Evolutionary conservation across 192 early-diverging fungal genomes (phyloP), one percentile per base, ranked within the genome.

Genomic region (Phlyctochytrium planicorne): DNA sequence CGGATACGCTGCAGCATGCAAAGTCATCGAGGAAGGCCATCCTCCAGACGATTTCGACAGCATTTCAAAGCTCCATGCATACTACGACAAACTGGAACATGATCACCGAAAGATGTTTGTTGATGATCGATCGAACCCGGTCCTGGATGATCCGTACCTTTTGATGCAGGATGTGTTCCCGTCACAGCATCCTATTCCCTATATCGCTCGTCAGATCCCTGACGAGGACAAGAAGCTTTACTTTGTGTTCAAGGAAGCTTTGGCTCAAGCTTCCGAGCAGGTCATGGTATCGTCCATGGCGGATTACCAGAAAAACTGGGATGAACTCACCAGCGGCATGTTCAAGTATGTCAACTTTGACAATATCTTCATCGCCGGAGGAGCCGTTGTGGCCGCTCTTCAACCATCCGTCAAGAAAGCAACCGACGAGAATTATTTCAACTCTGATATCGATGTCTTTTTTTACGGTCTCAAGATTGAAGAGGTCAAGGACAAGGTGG

Each of bases 391-490:
- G 1, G 66, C 66, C 23, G 66, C 66, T 4, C 29, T 67, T 24
- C 66, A 67, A 59, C 66, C 66, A 14, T 37, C 53, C 30, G 30
- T 64, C 0, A 20, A 64, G 20, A 57, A 30, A 30, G 31, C 20
- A 17, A 55, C 12, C 29, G 30, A 56, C 23, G 52, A 60, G 67
- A 33, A 2, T 68, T 68, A 70, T 47, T 66, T 70, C 63, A 69
- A 70, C 47, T 34, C 72, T 30, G 72, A 73, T 62, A 60, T 73
- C 62, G 72, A 73, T 55, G 37, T 73, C 25, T 73, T 73, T 37
- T n/a, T 73, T 1, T 29, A 3, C 34, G 34, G 29, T 47, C 60
- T 37, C 30, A 47, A 47, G 40, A 47, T 47, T 47, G 40, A 47
- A 47, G 40, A 20, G 40, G 34, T 30, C 50, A 64, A 37, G 25